Conservation (phyloP, 306 rosid genomes). For the Fragaria vesca region DNA sequence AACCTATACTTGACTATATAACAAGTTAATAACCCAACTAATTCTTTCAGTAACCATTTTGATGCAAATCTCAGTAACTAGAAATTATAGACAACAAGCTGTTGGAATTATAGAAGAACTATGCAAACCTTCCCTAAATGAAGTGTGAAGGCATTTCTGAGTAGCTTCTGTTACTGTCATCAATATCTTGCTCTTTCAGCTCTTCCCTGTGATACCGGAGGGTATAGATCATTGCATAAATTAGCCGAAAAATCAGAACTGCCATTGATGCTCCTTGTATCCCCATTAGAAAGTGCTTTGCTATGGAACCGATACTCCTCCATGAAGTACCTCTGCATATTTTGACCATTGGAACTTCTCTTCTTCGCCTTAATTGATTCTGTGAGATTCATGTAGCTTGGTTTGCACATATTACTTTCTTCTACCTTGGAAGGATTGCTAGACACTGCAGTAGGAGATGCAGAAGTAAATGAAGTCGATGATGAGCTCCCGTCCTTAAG, state of each 20-base stretch:
- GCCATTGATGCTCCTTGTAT: constrained; percentile 47
- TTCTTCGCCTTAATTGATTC: constrained; percentile 62
- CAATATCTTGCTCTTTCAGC: constrained; percentile 39
- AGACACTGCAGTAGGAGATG: constrained; percentile 36
- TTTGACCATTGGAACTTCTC: constrained; percentile 36
- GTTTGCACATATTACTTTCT: constrained; percentile 32
- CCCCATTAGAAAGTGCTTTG: constrained; percentile 41
- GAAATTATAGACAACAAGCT: constrained; percentile 46
- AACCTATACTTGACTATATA: background rate
- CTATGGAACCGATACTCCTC: constrained; percentile 45
- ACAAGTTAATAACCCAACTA: background rate
- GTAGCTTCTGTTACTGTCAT: constrained; percentile 21
- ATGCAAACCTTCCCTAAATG: constrained; percentile 17
- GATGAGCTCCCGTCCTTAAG: constrained; percentile 51
- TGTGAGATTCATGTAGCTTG: constrained; percentile 68
- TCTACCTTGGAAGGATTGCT: constrained; percentile 28
- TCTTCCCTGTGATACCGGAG: constrained; percentile 22
- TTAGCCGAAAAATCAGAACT: constrained; percentile 49
- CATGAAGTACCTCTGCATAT: constrained; percentile 36
- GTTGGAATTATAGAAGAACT: constrained; percentile 39
- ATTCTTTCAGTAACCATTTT: background rate
- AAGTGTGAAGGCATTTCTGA: constrained; percentile 22
- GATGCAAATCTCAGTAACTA: constrained; percentile 2
- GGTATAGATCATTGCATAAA: constrained; percentile 46
- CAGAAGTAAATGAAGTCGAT: constrained; percentile 50